Evolutionary conservation across 192 early-diverging fungal genomes (phyloP).

Genomic region (Lobosporangium transversale): DNA sequence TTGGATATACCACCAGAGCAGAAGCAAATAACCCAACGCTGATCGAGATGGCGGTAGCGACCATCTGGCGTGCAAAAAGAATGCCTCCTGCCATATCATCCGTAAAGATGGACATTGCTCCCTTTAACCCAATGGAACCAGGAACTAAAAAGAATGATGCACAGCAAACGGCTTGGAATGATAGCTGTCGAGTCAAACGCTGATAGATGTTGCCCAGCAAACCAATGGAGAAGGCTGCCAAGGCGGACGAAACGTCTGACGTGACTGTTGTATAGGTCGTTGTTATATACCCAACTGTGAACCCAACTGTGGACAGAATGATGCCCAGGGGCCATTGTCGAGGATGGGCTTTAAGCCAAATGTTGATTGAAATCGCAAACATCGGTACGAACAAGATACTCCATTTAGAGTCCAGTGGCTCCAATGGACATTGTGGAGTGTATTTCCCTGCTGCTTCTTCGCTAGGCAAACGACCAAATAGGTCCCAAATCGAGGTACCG

Average conservation of each 20-base stretch:
- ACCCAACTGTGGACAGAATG: slow-evolving; percentile 74
- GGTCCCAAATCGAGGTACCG: slow-evolving; percentile 64
- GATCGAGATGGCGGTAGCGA: slow-evolving; percentile 71
- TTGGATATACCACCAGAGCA: slow-evolving; percentile 68
- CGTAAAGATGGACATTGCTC: slow-evolving; percentile 58
- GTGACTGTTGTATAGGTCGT: slow-evolving; percentile 62
- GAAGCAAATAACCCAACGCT: slow-evolving; percentile 75
- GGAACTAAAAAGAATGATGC: slow-evolving; percentile 85
- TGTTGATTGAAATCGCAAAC: slow-evolving; percentile 62
- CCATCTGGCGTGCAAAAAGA: slow-evolving; percentile 46
- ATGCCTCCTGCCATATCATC: slow-evolving; percentile 36
- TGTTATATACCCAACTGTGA: slow-evolving; percentile 68
- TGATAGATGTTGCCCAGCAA: slow-evolving; percentile 81
- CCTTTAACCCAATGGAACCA: slow-evolving; percentile 73
- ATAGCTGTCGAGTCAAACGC: slow-evolving; percentile 72
- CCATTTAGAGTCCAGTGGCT: slow-evolving; percentile 38
- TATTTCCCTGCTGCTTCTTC: neutral
- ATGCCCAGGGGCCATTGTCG: slow-evolving; percentile 81
- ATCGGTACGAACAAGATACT: slow-evolving; percentile 62
- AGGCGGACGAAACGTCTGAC: slow-evolving; percentile 55
- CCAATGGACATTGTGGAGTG: slow-evolving; percentile 13
- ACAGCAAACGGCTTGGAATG: slow-evolving; percentile 84
- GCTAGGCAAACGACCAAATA: slow-evolving; percentile 53
- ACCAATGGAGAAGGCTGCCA: slow-evolving; percentile 80
- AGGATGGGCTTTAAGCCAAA: slow-evolving; percentile 58